These are phyloP conservation scores for Colletotrichum tanaceti DNA, from an alignment of 2,329 filamentous ascomycete genomes.

Conservation along the genomic window DNA sequence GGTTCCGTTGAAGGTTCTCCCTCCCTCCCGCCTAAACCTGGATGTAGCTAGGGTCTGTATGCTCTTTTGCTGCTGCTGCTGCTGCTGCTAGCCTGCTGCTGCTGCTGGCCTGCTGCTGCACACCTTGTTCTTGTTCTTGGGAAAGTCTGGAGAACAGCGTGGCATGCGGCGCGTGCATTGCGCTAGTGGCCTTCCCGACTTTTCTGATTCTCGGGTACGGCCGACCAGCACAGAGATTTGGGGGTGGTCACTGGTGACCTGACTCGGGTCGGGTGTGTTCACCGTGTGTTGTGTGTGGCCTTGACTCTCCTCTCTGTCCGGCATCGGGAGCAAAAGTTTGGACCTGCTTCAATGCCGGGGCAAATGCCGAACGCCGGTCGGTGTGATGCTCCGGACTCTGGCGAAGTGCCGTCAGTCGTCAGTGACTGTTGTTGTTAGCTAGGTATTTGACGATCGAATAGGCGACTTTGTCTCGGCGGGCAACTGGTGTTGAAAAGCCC, in stretches of 20 bases:
- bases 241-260: neutral
- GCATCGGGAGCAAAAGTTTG: conserved; percentile 4
- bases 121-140: neutral
- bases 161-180: conserved; percentile 13
- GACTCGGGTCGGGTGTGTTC: neutral
- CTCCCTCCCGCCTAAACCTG: neutral
- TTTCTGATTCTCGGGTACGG: conserved; percentile 10
- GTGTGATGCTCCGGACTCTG: neutral
- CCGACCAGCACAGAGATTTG: neutral
- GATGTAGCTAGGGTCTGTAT: neutral
- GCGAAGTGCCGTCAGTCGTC: neutral
- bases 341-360: neutral
- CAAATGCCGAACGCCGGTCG: conserved; percentile 5
- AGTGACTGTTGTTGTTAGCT: neutral
- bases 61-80: too few species aligned
- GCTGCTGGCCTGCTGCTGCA: neutral
- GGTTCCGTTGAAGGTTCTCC: neutral
- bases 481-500: too few species aligned
- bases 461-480: neutral
- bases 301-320: conserved; percentile 10
- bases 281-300: neutral
- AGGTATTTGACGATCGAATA: too few species aligned
- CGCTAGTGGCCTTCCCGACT: conserved; percentile 2
- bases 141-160: conserved; percentile 5
- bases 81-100: too few species aligned